Evolutionary conservation across 306 rosid genomes (phyloP).

Genomic region (Mimosa pudica): DNA sequence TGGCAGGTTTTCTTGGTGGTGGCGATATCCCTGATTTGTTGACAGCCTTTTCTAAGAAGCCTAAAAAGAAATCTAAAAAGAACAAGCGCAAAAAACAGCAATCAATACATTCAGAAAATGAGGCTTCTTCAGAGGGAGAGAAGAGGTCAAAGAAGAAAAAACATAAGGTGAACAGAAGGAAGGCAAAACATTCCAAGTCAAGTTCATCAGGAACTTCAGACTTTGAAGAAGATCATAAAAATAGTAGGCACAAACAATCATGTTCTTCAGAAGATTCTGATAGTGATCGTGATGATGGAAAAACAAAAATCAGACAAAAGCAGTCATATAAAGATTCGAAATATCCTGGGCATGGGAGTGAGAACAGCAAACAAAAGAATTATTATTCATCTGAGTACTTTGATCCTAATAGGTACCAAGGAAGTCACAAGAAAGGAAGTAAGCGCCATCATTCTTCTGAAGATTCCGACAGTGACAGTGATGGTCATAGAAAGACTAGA

Average conservation of each 20-base stretch:
- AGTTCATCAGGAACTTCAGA: constrained; percentile 59
- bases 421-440: constrained; percentile 37
- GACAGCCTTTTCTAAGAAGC: constrained; percentile 66
- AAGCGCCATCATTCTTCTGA: constrained; percentile 43
- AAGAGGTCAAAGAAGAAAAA: constrained; percentile 43
- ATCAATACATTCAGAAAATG: constrained; percentile 46
- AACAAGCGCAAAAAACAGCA: constrained; percentile 50
- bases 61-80: constrained; percentile 64
- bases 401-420: constrained; percentile 22
- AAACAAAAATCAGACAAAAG: constrained; percentile 44
- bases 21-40: constrained; percentile 70
- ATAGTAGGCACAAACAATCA: constrained; percentile 40
- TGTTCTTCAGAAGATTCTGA: constrained; percentile 51
- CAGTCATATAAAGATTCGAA: constrained; percentile 37
- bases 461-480: constrained; percentile 49
- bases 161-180: constrained; percentile 53
- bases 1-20: constrained; percentile 77
- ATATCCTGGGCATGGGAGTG: constrained; percentile 35
- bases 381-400: constrained; percentile 33
- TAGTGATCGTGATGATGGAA: constrained; percentile 35
- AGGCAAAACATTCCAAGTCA: constrained; percentile 42
- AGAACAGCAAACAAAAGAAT: constrained; percentile 38
- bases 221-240: constrained; percentile 41
- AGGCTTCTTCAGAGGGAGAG: constrained; percentile 49
- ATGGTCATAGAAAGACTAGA: constrained; percentile 43